These are phyloP conservation scores for Gnaphalium uliginosum DNA, from an alignment of 129 eudicot species.

Conservation along the genomic window DNA sequence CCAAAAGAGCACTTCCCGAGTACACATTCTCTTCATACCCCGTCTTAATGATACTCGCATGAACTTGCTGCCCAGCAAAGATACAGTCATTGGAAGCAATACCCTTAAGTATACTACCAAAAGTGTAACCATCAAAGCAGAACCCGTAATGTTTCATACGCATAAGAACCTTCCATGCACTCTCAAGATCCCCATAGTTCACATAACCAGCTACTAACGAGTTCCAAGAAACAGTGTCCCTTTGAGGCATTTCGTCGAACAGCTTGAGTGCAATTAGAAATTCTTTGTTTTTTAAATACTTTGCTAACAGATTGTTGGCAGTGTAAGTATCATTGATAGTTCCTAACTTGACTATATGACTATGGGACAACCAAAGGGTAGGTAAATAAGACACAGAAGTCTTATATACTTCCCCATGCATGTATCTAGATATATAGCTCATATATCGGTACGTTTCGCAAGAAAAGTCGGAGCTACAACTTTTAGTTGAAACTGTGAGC, in stretches of 20 bases:
- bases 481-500: no score
- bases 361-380: constrained; percentile 37
- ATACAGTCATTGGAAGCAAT: constrained; percentile 41
- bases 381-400: background rate
- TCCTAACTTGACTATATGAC: constrained; percentile 51
- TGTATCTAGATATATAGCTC: background rate
- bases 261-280: constrained; percentile 51
- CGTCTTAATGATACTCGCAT: constrained; percentile 52
- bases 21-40: constrained; percentile 60
- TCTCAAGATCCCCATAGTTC: constrained; percentile 43
- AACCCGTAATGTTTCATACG: constrained; percentile 59
- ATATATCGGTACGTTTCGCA: no score
- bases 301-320: constrained; percentile 54
- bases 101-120: constrained; percentile 87
- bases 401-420: background rate
- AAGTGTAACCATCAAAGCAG: constrained; percentile 59
- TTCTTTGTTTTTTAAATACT: constrained; percentile 54
- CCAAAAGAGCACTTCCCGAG: constrained; percentile 80
- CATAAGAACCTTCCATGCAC: constrained; percentile 57
- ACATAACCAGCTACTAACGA: constrained; percentile 67
- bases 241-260: constrained; percentile 80
- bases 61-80: constrained; percentile 62
- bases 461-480: no score
- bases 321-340: constrained; percentile 51
- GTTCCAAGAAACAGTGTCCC: constrained; percentile 84